phyloP scores from a whole-genome alignment of 768 basidiomycete genomes.

The Xerocomus spinulosus region DNA sequence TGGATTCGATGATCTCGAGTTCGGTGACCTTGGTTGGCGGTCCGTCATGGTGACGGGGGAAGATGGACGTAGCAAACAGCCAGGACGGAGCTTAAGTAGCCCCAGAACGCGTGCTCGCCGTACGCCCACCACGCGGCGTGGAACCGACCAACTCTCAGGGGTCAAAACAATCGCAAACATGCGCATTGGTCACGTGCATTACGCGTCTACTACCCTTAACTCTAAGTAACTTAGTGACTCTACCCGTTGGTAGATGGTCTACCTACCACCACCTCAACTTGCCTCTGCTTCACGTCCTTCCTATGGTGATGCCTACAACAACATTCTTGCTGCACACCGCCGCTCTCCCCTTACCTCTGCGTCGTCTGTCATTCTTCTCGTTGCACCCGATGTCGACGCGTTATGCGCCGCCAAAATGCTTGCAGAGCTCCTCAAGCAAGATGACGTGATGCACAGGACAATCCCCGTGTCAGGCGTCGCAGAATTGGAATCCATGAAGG shows the following conservation, averaged over 20 bases:
- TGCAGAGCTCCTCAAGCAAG: conserved; percentile 82
- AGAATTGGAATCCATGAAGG: conserved; percentile 62
- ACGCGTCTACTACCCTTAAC: background rate
- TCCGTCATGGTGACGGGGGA: conserved; percentile 48
- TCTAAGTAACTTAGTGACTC: no score
- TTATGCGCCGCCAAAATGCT: conserved; percentile 90
- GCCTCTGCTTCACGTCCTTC: conserved; percentile 55
- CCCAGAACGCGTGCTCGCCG: conserved; percentile 25
- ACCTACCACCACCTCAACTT: conserved; percentile 66
- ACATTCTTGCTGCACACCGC: conserved; percentile 67
- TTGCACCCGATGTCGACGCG: conserved; percentile 88
- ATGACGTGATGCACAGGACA: conserved; percentile 87
- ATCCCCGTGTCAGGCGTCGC: conserved; percentile 85
- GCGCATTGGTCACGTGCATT: conserved; percentile 6
- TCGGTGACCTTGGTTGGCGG: conserved; percentile 49
- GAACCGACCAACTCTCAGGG: conserved; percentile 13
- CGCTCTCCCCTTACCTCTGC: conserved; percentile 73
- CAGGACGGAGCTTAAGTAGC: conserved; percentile 27
- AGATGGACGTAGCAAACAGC: conserved; percentile 5
- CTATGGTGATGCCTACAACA: conserved; percentile 68
- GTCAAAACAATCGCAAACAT: conserved; percentile 19
- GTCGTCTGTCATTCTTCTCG: conserved; percentile 79
- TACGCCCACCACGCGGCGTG: conserved; percentile 24
- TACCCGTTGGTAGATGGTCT: no score
- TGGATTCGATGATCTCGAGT: conserved; percentile 40